Percentiles rank a stretch among this genome's conserved stretches.
Evolutionary conservation across 805 yeast species (phyloP).

Genomic region (Kluyveromyces wickerhamii): DNA sequence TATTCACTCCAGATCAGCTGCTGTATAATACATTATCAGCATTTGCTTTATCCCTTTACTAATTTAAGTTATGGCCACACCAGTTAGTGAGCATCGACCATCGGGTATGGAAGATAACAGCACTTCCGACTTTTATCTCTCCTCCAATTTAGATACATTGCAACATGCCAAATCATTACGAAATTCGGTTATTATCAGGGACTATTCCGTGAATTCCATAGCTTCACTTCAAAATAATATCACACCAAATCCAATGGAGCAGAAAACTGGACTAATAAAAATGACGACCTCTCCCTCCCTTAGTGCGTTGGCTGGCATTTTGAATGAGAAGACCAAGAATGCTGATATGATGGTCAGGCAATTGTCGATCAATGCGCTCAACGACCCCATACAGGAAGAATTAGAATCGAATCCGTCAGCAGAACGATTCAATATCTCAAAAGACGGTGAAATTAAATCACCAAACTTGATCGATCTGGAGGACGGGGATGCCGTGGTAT

Average conservation of each 20-base stretch:
- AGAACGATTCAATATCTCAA: not conserved
- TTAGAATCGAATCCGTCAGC: conserved; percentile 6
- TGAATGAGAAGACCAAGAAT: conserved; percentile 31
- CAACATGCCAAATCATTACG: conserved; percentile 30
- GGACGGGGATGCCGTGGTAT: conserved; percentile 16
- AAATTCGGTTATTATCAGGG: conserved; percentile 26
- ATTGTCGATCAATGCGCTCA: conserved; percentile 10
- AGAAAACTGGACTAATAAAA: conserved; percentile 13
- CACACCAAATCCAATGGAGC: conserved; percentile 6
- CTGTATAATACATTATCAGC: no score
- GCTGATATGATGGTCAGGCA: conserved; percentile 21
- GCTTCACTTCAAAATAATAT: not conserved
- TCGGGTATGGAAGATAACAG: conserved; percentile 6
- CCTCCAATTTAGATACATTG: conserved; percentile 20
- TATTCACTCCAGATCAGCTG: no score
- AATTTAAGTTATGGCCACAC: conserved; percentile 1
- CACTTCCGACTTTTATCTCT: conserved; percentile 23
- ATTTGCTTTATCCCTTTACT: no score
- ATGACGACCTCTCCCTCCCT: conserved; percentile 39
- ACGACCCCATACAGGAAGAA: conserved; percentile 18
- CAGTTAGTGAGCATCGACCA: not conserved
- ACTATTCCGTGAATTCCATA: conserved; percentile 10
- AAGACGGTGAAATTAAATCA: conserved; percentile 8
- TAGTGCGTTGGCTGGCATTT: conserved; percentile 35
- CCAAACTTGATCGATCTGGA: conserved; percentile 34